These are phyloP conservation scores for Fulvia fulva DNA, from an alignment of 2,329 filamentous ascomycete species.

Conservation along the genomic window DNA sequence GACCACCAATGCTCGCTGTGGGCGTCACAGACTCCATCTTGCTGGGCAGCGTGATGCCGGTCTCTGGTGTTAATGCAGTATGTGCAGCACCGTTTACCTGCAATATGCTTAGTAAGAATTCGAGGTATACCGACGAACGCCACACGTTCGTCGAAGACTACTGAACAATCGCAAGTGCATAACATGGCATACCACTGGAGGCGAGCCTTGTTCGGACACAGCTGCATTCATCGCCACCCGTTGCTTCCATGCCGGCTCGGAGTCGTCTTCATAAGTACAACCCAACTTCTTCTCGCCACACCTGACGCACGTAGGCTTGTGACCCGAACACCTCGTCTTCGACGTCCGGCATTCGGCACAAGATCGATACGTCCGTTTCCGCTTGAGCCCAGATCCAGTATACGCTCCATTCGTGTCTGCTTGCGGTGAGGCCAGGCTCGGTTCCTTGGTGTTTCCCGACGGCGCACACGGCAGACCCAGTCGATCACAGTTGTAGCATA, in stretches of 20 bases:
- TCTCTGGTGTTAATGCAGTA: slow-evolving; percentile 7
- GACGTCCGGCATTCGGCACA: slow-evolving; percentile 21
- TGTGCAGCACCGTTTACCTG: not conserved
- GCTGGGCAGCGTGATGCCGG: slow-evolving; percentile 9
- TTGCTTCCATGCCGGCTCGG: slow-evolving; percentile 25
- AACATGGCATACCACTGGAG: slow-evolving; percentile 1
- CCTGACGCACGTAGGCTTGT: slow-evolving; percentile 21
- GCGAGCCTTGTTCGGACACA: slow-evolving; percentile 8
- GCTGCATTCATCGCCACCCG: slow-evolving; percentile 11
- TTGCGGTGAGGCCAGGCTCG: not conserved
- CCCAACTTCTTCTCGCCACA: slow-evolving; percentile 20
- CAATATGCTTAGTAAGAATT: not conserved
- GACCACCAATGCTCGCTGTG: slow-evolving; percentile 8
- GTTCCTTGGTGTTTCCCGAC: slow-evolving; percentile 5
- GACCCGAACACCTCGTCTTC: slow-evolving; percentile 24
- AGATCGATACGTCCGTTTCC: slow-evolving; percentile 23
- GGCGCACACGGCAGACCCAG: slow-evolving; percentile 21
- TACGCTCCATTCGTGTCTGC: not conserved
- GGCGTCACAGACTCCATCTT: slow-evolving; percentile 15
- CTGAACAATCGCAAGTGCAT: not conserved
- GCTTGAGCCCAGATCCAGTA: slow-evolving; percentile 15
- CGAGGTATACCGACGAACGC: too few relatives aligned
- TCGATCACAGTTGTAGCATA: slow-evolving; percentile 23
- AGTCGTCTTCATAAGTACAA: slow-evolving; percentile 23
- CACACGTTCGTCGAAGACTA: too few relatives aligned